phyloP scores from a whole-genome alignment of 768 basidiomycete species.

The Polyporus arcularius region DNA sequence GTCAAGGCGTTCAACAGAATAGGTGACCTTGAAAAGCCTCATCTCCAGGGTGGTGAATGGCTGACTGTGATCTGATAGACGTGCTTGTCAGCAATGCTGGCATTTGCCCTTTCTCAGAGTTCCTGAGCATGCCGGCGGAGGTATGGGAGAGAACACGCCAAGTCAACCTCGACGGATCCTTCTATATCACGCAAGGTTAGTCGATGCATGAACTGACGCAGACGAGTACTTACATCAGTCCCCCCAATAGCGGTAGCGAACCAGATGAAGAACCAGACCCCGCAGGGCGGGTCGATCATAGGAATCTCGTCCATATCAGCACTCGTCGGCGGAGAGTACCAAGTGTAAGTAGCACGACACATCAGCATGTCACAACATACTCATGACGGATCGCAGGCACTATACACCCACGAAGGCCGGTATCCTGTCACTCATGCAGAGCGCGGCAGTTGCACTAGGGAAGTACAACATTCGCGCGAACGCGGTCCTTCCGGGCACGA shows the following conservation, averaged over 20 bases:
- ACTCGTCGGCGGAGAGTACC: conserved; percentile 72
- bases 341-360: conserved; percentile 43
- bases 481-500: conserved; percentile 73
- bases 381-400: conserved; percentile 41
- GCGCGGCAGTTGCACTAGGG: conserved; percentile 75
- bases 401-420: conserved; percentile 84
- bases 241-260: conserved; percentile 57
- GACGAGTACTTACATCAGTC: background rate
- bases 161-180: conserved; percentile 77
- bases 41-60: background rate
- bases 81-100: conserved; percentile 60
- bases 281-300: conserved; percentile 74
- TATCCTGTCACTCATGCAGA: conserved; percentile 77
- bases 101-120: conserved; percentile 78
- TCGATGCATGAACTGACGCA: background rate
- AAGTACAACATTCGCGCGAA: conserved; percentile 75
- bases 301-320: conserved; percentile 80
- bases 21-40: conserved; percentile 43
- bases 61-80: conserved; percentile 28
- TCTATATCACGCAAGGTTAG: conserved; percentile 66
- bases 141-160: conserved; percentile 66
- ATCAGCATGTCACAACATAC: background rate
- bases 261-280: conserved; percentile 69
- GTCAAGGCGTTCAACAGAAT: conserved; percentile 64
- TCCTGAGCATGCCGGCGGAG: conserved; percentile 65